These are phyloP conservation scores for Globisporangium lucens DNA, from an alignment of 352 stramenopile genomes.

Conservation along the genomic window DNA sequence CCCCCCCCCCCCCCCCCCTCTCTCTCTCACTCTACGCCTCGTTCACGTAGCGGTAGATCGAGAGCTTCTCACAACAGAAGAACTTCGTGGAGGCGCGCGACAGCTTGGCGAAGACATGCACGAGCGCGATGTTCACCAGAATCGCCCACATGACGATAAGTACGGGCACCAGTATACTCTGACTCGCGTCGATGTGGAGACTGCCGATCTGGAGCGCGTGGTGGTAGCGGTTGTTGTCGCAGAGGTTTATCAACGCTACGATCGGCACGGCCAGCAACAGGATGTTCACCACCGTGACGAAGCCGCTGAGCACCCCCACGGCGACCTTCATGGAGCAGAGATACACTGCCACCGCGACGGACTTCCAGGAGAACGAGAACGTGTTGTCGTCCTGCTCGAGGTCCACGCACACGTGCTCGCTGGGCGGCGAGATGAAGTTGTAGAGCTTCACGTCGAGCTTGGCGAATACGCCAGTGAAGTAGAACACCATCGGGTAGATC, in stretches of 20 bases:
- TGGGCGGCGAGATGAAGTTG: constrained; percentile 58
- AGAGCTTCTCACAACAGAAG: constrained; percentile 67
- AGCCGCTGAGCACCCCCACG: constrained; percentile 39
- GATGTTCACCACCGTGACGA: constrained; percentile 31
- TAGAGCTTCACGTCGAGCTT: constrained; percentile 55
- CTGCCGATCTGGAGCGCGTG: constrained; percentile 1
- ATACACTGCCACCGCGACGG: constrained; percentile 55
- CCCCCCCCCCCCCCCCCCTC: accelerated
- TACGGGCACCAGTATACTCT: constrained; percentile 42
- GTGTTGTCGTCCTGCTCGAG: constrained; percentile 26
- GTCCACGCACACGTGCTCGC: constrained; percentile 46
- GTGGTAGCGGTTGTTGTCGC: constrained; percentile 25
- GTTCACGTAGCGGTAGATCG: constrained; percentile 38
- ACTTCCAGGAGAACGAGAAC: constrained; percentile 38
- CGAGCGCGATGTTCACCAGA: constrained; percentile 48
- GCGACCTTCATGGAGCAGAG: constrained; percentile 65
- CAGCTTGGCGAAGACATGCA: constrained; percentile 42
- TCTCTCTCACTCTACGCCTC: constrained; percentile 12
- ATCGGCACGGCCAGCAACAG: constrained; percentile 26
- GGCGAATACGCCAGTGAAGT: constrained; percentile 45
- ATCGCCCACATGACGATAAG: constrained; percentile 43
- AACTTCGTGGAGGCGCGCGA: constrained; percentile 46
- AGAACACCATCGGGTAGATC: constrained; percentile 51
- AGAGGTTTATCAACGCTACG: constrained; percentile 14
- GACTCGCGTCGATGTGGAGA: constrained; percentile 24